Base-by-base conservation (phyloP, 805 yeast species). In the Nakazawaea ernobii region DNA sequence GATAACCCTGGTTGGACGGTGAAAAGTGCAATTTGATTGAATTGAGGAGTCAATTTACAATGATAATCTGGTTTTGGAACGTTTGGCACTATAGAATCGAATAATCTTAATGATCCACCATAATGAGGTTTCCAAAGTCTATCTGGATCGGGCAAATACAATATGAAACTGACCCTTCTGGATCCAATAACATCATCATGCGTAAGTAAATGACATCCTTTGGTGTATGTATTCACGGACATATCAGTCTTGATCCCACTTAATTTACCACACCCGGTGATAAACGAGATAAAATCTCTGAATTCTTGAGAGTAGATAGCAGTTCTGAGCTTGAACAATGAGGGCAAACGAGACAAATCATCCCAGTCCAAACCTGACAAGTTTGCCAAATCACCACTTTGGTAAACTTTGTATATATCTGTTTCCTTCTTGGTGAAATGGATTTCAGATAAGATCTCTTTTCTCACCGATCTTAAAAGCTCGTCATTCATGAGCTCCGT, bases 161-260 rank as follows among this genome's bases (percentile, higher is more conserved):
- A 70, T 53, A 95, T 95, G 59, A 91, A 94, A 56, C 96, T 86
- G 29, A 94, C 91, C 49, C 97, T 73, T 61, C 99, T 74, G 1
- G 96, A 83, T 1, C 98, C 99, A 61, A 94, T 94, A 30, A 94
- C 99, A 63, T 94, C 99, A 66, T 94, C 99, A 62, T 94, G 99
- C 4, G 96, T 89, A 52, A 94, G 71, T 49, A 94, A 70, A 66
- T 94, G 99, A 60, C 98, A 94, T 1, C 97, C 95, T 57, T 88
- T 86, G 42, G 85, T 84, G 63, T 94, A 94, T 3, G 95, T 83
- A 60, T 94, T 92, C 55, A 94, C 79, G 51, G 95, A 84, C 82
- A 94, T 84, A 61, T 94, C 99, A 33, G 95, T 90, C 62, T 89
- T 88, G 35, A 74, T 57, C n/a, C 97, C 97, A 54, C 96, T 86